Conservation (phyloP, 805 yeast species). For the Suhomyces sp. region DNA sequence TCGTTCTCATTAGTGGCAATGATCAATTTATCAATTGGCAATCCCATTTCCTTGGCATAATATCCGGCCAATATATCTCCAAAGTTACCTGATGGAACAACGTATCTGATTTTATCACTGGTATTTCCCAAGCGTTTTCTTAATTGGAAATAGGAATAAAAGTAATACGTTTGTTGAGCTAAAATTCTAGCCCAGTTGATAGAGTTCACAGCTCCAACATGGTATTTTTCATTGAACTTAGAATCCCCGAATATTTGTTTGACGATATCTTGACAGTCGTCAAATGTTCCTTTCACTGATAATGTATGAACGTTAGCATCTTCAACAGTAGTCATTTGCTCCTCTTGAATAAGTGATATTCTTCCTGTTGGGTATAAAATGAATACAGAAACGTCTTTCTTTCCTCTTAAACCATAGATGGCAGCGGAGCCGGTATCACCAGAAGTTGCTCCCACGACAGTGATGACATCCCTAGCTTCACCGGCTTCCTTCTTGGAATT, state of each 20-base stretch:
- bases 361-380: constrained; percentile 96
- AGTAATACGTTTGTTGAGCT: constrained; percentile 97
- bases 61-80: constrained; percentile 98
- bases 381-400: constrained; percentile 96
- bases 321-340: constrained; percentile 95
- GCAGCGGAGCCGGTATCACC: constrained; percentile 99
- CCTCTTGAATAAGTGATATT: constrained; percentile 96
- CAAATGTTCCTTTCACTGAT: constrained; percentile 94
- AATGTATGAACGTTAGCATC: constrained; percentile 93
- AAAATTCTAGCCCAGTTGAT: constrained; percentile 99
- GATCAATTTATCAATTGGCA: constrained; percentile 81
- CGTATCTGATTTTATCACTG: constrained; percentile 62
- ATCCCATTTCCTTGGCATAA: constrained; percentile 92
- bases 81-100: constrained; percentile 97
- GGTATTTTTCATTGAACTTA: constrained; percentile 85
- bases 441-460: constrained; percentile 98
- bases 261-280: constrained; percentile 96
- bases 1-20: constrained; percentile 97
- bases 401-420: constrained; percentile 94
- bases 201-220: constrained; percentile 96
- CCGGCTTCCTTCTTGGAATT: constrained; percentile 53
- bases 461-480: constrained; percentile 70
- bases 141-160: constrained; percentile 83
- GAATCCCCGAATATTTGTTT: constrained; percentile 88
- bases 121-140: constrained; percentile 32